Evolutionary conservation across 192 early-diverging fungal species (phyloP), one percentile per base, ranked within the genome.

Genomic region (Linnemannia exigua): DNA sequence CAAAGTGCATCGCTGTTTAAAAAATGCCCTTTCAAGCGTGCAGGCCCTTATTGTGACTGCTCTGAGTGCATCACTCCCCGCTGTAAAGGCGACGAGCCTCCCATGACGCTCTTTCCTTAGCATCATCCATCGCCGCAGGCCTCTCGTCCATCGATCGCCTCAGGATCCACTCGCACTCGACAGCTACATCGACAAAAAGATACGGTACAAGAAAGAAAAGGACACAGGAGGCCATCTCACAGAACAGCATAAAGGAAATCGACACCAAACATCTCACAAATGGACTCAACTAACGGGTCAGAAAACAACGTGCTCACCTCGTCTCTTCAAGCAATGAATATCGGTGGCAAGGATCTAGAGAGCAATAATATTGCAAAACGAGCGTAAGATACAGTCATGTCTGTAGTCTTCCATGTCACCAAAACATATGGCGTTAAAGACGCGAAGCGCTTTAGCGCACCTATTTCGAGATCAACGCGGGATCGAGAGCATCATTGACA

Each of bases 271-370:
- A 76, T 68, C 3, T 14, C 46, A 20, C 15, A 9, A 11, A 44
- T 76, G 61, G 66, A 25, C 46, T 54, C 41, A 31, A 22, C 28
- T 20, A 33, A 54, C 52, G 52, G 52, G 52, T 54, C 52, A 7
- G 22, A 20, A 25, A 63, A 28, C 58, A 63, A 3, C 58, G 25
- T 25, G 20, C 20, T 20, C n/a, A 20, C 25, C 47, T 75, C 74
- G 6, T 51, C 67, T 2, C 22, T 69, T 7, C 76, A 77, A 19
- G 47, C 66, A 15, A 44, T 77, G 35, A 41, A 70, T 51, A 66
- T 70, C 17, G 9, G 67, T 35, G 22, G 67, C 48, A 44, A 69
- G 17, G 67, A 67, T 46, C 74, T 44, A 22, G 74, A 76, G 25
- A 63, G 14, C 25, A 47, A 25, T 35, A 52, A 41, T 17, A 35